A percentile compares a stretch with the other conserved stretches of the same genome.
Conservation (phyloP, 2,329 filamentous ascomycete species). For the Aureobasidium sp. region DNA sequence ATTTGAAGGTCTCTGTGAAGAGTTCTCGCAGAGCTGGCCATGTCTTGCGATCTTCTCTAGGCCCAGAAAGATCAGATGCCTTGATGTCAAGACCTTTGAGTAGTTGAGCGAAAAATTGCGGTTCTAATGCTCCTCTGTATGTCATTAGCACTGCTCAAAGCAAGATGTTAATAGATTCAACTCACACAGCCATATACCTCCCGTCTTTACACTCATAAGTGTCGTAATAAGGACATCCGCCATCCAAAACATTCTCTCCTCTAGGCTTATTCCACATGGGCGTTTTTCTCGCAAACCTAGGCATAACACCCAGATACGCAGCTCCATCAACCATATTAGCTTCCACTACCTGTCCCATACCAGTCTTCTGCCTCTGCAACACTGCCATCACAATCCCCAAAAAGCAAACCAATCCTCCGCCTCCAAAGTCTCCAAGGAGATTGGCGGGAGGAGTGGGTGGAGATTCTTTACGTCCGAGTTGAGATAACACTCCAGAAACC, state of each 20-base stretch:
- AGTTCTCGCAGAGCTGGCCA: constrained; percentile 62
- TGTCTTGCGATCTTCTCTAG: constrained; percentile 51
- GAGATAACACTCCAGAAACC: constrained; percentile 68
- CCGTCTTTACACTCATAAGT: constrained; percentile 80
- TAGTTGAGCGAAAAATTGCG: constrained; percentile 69
- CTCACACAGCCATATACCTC: constrained; percentile 66
- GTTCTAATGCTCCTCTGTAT: constrained; percentile 68
- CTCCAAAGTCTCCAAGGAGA: constrained; percentile 83
- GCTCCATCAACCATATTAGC: constrained; percentile 95
- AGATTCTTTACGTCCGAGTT: constrained; percentile 64
- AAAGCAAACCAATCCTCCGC: constrained; percentile 76
- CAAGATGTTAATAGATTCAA: too few species aligned
- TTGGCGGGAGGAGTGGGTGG: constrained; percentile 76
- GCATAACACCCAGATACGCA: constrained; percentile 71
- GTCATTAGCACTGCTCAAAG: too few species aligned
- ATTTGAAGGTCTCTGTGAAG: constrained; percentile 59
- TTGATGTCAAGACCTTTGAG: constrained; percentile 59
- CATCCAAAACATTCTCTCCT: constrained; percentile 73
- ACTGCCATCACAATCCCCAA: constrained; percentile 77
- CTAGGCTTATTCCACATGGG: constrained; percentile 56
- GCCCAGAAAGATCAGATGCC: constrained; percentile 37
- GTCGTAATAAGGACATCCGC: constrained; percentile 81
- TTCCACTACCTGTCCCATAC: constrained; percentile 80
- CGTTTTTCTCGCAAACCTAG: constrained; percentile 59
- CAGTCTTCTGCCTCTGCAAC: constrained; percentile 55